Conservation (phyloP, 768 basidiomycete species). For the Scleroderma citrinum region DNA sequence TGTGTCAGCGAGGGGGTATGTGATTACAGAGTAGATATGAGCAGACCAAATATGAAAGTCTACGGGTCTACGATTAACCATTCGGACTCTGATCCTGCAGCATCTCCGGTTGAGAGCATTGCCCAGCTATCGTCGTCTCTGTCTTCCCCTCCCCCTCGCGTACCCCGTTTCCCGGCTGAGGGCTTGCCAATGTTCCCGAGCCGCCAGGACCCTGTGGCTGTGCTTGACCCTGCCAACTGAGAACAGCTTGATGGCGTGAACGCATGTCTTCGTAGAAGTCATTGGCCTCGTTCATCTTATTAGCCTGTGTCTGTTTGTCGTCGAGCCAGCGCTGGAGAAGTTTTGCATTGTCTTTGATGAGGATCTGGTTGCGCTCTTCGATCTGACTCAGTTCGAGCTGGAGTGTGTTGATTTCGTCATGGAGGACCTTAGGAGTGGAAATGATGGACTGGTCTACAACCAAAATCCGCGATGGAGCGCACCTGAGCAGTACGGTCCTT, state of each 20-base stretch:
- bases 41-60: not conserved
- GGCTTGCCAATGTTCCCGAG: slow-evolving; percentile 33
- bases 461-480: slow-evolving; percentile 3
- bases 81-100: slow-evolving; percentile 83
- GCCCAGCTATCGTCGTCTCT: slow-evolving; percentile 58
- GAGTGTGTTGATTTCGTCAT: slow-evolving; percentile 91
- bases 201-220: slow-evolving; percentile 3
- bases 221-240: slow-evolving; percentile 41
- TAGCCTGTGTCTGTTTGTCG: slow-evolving; percentile 86
- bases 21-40: slow-evolving; percentile 13
- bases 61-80: slow-evolving; percentile 68
- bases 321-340: slow-evolving; percentile 96
- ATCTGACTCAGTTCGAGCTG: slow-evolving; percentile 89
- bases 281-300: slow-evolving; percentile 93
- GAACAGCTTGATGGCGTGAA: slow-evolving; percentile 57
- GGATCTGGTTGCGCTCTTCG: slow-evolving; percentile 78
- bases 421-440: slow-evolving; percentile 70
- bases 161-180: slow-evolving; percentile 38
- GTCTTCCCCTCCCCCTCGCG: slow-evolving; percentile 35
- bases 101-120: slow-evolving; percentile 62
- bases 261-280: slow-evolving; percentile 86
- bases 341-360: slow-evolving; percentile 90
- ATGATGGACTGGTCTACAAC: not conserved
- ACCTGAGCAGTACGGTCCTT: slow-evolving; percentile 90
- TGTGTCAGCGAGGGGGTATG: slow-evolving; percentile 15